These are phyloP conservation scores for Penicillium paneum DNA, from an alignment of 2,329 filamentous ascomycete genomes.

Conservation along the genomic window DNA sequence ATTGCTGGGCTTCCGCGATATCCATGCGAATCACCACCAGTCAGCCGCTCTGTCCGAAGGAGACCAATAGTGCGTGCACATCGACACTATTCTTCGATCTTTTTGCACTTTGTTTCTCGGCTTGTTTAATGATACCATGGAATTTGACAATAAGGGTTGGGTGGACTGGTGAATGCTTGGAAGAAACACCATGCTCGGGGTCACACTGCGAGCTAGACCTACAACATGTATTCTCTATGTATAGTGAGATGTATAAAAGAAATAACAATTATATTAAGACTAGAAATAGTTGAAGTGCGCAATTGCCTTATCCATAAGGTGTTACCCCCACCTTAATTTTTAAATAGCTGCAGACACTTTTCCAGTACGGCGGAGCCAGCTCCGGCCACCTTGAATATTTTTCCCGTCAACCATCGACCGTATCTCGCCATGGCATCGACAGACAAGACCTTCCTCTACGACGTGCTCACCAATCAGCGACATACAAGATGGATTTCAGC, in stretches of 20 bases:
- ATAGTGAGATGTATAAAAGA: slow-evolving; percentile 20
- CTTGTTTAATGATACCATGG: slow-evolving; percentile 28
- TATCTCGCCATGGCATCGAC: slow-evolving; percentile 34
- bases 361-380: slow-evolving; percentile 4
- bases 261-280: background rate
- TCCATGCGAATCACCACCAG: slow-evolving; percentile 21
- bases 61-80: slow-evolving; percentile 7
- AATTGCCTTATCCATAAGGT: background rate
- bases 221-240: slow-evolving; percentile 11
- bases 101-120: slow-evolving; percentile 7
- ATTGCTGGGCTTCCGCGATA: slow-evolving; percentile 65
- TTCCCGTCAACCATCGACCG: slow-evolving; percentile 5
- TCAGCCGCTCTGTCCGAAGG: slow-evolving; percentile 16
- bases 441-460: slow-evolving; percentile 24
- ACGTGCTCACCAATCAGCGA: slow-evolving; percentile 52
- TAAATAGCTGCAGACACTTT: background rate
- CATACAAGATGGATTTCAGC: slow-evolving; percentile 63
- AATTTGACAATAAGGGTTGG: slow-evolving; percentile 10
- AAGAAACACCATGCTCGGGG: slow-evolving; percentile 6
- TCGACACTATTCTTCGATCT: background rate
- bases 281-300: background rate
- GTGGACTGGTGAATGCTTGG: slow-evolving; percentile 3
- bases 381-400: slow-evolving; percentile 23
- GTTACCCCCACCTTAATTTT: too few relatives aligned
- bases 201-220: slow-evolving; percentile 8